Base-by-base conservation (phyloP, 371 early-diverging fungal genomes). In the Rhizomucor pusillus region DNA sequence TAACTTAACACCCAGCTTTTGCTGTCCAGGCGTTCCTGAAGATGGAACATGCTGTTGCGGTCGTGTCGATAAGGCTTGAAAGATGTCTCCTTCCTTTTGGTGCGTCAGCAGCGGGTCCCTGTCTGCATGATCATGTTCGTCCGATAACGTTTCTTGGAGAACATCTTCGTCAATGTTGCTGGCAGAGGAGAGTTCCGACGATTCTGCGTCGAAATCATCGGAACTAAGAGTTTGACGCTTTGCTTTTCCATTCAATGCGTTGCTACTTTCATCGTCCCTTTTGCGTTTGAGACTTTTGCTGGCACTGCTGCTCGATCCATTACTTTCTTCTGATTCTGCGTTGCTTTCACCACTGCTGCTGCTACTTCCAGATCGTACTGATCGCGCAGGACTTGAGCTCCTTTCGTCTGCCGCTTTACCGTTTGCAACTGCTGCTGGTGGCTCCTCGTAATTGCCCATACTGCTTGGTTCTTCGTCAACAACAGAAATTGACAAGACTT, bases 401-500 rank as follows among this genome's bases (percentile, higher is more conserved):
- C 22, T 23, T 18, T 46, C 22, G 3, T 5, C 46, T 13, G 25
- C 36, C 3, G 45, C 23, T 34, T 3, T 3, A 33, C 48, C 40
- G 29, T 33, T 43, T n/a, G 40, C 20, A n/a, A 33, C 36, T 33
- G 14, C 24, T 4, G 41, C 10, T 2, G 39, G 13, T 11, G 45
- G 43, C 18, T 16, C 43, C 29, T 23, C 13, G n/a, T 5, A 37
- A 1, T 43, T 43, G 22, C 10, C n/a, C 12, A 33, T 41, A 11
- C 22, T 11, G 36, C 13, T 5, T 22, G 25, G 24, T 33, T 22
- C 40, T 37, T 44, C 35, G 22, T 44, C 45, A 5, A 46, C 35
- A 23, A 22, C 35, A 5, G 80, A 67, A 35, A 90, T 66, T 2
- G 67, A 52, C 24, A 91, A 67, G 13, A 73, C 75, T 24, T 67